Conservation (phyloP, 495 filamentous ascomycete species). For the Clohesyomyces aquaticus region DNA sequence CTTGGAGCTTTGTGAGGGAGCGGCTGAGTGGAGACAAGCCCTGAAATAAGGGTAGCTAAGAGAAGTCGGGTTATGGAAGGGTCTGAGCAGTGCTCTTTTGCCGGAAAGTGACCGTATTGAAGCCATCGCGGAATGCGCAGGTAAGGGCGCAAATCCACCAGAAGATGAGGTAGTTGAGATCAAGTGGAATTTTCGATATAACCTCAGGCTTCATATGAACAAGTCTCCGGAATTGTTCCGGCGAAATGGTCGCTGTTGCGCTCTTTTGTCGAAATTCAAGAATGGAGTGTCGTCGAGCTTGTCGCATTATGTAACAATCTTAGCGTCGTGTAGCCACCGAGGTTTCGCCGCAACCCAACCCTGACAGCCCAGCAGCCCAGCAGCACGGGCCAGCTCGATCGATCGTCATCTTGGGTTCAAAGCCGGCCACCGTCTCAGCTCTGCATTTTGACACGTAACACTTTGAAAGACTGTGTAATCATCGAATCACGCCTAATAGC, state of each 20-base stretch:
- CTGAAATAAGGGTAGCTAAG: neutral
- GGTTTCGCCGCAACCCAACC: slow-evolving; percentile 31
- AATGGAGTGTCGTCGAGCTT: slow-evolving; percentile 33
- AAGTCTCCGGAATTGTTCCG: neutral
- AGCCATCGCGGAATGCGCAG: slow-evolving; percentile 4
- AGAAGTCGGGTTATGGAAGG: neutral
- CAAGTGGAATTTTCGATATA: too few relatives aligned
- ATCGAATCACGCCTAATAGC: neutral
- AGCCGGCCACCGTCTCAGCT: slow-evolving; percentile 28
- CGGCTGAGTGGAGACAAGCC: neutral
- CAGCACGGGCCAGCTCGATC: slow-evolving; percentile 19
- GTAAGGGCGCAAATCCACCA: slow-evolving; percentile 1
- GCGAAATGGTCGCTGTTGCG: neutral
- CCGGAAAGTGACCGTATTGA: neutral
- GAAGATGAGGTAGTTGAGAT: neutral
- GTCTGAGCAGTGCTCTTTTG: neutral
- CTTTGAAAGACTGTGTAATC: neutral
- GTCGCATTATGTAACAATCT: slow-evolving; percentile 24
- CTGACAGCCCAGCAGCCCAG: slow-evolving; percentile 1
- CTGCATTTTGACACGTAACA: slow-evolving; percentile 7
- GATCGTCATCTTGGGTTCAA: slow-evolving; percentile 35
- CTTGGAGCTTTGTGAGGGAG: neutral
- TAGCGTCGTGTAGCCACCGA: slow-evolving; percentile 16
- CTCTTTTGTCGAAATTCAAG: neutral
- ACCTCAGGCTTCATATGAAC: neutral